Percentiles rank a stretch among this genome's conserved stretches.
Conservation (phyloP, 805 yeast species). For the Wickerhamiella azymoides region DNA sequence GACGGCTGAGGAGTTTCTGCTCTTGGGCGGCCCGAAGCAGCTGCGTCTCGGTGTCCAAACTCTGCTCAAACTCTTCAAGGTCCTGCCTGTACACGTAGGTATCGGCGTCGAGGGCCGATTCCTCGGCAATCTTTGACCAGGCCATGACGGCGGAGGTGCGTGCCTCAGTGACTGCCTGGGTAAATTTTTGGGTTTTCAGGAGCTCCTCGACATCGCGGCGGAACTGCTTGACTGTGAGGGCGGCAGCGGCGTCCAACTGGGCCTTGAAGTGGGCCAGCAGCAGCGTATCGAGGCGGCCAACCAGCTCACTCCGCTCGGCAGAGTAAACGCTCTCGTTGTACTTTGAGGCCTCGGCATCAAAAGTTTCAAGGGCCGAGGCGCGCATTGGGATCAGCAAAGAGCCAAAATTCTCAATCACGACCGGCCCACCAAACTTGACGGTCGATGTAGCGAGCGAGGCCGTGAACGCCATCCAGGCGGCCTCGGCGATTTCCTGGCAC, state of each 20-base stretch:
- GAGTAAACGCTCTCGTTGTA: slow-evolving; percentile 55
- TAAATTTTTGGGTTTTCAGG: not conserved
- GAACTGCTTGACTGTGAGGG: slow-evolving; percentile 24
- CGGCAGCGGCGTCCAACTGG: slow-evolving; percentile 29
- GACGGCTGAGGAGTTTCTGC: slow-evolving; percentile 28
- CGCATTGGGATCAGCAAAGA: slow-evolving; percentile 33
- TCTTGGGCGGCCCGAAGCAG: slow-evolving; percentile 30
- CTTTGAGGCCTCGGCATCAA: slow-evolving; percentile 62
- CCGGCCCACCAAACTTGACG: slow-evolving; percentile 16
- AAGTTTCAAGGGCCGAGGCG: slow-evolving; percentile 34
- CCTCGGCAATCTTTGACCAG: slow-evolving; percentile 26
- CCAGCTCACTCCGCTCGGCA: slow-evolving; percentile 42
- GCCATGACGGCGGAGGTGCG: not conserved
- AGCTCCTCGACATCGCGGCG: not conserved
- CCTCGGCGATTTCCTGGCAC: slow-evolving; percentile 72
- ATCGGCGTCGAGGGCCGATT: slow-evolving; percentile 26
- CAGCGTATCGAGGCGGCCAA: slow-evolving; percentile 32
- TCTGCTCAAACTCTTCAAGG: slow-evolving; percentile 20
- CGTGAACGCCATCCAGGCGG: slow-evolving; percentile 35
- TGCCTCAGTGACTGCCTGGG: not conserved
- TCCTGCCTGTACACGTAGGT: slow-evolving; percentile 18
- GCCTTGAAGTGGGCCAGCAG: slow-evolving; percentile 31
- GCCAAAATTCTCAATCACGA: slow-evolving; percentile 17
- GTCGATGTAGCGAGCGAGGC: slow-evolving; percentile 25
- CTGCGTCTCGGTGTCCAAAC: slow-evolving; percentile 25